Evolutionary conservation across 768 basidiomycete species (phyloP).

Genomic region (Pleurotus pulmonarius): DNA sequence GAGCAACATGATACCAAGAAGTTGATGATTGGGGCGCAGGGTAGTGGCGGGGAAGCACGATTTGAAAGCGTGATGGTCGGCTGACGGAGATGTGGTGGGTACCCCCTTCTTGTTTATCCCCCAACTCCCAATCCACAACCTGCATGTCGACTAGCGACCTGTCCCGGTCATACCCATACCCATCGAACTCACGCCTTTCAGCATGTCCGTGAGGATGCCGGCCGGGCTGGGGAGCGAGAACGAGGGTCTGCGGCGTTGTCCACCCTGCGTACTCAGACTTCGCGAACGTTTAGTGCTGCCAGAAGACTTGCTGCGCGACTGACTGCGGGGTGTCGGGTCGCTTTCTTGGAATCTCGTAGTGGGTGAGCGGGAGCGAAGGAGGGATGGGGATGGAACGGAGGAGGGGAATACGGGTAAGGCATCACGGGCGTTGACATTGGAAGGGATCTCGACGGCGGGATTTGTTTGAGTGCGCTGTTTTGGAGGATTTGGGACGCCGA

Average conservation of each 20-base stretch:
- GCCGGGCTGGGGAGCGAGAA: conserved; percentile 26
- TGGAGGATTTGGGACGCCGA: neutral
- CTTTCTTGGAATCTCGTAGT: neutral
- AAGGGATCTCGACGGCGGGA: neutral
- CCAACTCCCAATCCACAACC: neutral
- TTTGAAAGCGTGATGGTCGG: neutral
- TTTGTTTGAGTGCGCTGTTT: neutral
- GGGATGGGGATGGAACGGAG: conserved; percentile 5
- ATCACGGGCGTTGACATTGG: too few relatives aligned
- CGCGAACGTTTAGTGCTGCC: neutral
- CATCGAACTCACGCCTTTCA: conserved; percentile 41
- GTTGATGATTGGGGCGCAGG: too few relatives aligned
- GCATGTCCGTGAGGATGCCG: conserved; percentile 30
- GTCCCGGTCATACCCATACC: conserved; percentile 1
- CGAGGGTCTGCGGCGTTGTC: conserved; percentile 18
- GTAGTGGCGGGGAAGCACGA: too few relatives aligned
- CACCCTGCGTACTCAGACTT: conserved; percentile 2
- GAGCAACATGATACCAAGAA: too few relatives aligned
- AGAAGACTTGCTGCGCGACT: neutral
- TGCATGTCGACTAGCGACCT: neutral
- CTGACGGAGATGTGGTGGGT: neutral
- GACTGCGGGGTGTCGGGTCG: neutral
- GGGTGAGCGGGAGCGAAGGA: conserved; percentile 2
- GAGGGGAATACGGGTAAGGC: neutral
- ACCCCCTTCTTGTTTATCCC: neutral